A percentile compares a stretch with the other conserved stretches of the same genome.
These are phyloP conservation scores for Pseudozyma hubeiensis DNA, from an alignment of 1,284 basidiomycete genomes.

Conservation along the genomic window DNA sequence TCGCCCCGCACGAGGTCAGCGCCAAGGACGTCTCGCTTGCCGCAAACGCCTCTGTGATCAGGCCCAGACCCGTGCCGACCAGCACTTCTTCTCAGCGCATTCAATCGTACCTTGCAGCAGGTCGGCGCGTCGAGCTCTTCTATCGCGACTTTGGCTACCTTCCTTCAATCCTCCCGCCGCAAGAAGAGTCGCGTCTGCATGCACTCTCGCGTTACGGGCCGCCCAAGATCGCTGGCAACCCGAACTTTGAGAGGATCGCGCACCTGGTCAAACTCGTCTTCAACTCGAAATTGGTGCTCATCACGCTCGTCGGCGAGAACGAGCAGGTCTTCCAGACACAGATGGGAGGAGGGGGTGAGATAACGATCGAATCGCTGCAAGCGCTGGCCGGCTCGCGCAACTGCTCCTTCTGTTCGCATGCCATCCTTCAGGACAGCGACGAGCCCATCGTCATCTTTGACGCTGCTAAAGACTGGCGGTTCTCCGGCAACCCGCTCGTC, in stretches of 20 bases:
- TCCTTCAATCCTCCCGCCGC: conserved; percentile 59
- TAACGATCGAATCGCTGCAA: conserved; percentile 39
- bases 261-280: conserved; percentile 90
- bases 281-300: conserved; percentile 84
- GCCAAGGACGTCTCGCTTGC: conserved; percentile 34
- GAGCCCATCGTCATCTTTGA: conserved; percentile 90
- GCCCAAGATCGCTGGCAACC: conserved; percentile 74
- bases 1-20: conserved; percentile 16
- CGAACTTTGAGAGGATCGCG: conserved; percentile 92
- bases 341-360: conserved; percentile 73
- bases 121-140: conserved; percentile 58
- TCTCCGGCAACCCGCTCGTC: conserved; percentile 83
- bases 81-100: conserved; percentile 43
- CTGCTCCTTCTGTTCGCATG: conserved; percentile 83
- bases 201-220: conserved; percentile 61
- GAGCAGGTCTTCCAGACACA: conserved; percentile 87
- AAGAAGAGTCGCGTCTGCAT: conserved; percentile 54
- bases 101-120: conserved; percentile 52
- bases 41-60: conserved; percentile 21
- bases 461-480: conserved; percentile 85
- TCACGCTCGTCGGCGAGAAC: conserved; percentile 83
- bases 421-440: conserved; percentile 84
- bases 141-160: conserved; percentile 60
- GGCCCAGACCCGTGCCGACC: conserved; percentile 17
- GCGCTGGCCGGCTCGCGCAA: conserved; percentile 72